Conservation (phyloP, 352 stramenopile species). For the Pythium rishiriense region DNA sequence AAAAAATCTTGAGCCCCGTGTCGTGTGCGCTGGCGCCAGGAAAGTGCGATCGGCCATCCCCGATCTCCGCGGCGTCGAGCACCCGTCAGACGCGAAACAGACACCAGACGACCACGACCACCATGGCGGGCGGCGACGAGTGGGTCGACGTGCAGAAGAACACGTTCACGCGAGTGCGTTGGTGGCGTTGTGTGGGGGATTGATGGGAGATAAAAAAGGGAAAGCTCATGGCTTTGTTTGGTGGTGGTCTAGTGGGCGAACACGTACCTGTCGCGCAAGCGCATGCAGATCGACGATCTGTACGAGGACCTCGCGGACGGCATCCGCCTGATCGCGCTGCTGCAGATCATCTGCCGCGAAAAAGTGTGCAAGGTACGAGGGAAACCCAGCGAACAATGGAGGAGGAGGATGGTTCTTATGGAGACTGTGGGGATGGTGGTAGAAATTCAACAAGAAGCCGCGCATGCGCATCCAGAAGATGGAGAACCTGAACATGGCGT, state of each 20-base stretch:
- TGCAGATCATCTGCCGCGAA: conserved; percentile 89
- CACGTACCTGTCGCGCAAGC: conserved; percentile 86
- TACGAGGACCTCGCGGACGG: conserved; percentile 89
- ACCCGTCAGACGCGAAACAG: not conserved
- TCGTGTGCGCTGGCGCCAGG: conserved; percentile 4
- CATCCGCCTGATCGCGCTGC: conserved; percentile 82
- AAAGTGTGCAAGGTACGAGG: conserved; percentile 78
- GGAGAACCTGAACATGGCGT: conserved; percentile 91
- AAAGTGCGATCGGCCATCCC: conserved; percentile 13
- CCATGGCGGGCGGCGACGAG: conserved; percentile 68
- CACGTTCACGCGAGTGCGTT: conserved; percentile 87
- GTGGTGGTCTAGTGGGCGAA: conserved; percentile 81
- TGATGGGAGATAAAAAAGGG: not conserved
- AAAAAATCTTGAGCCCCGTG: conserved; percentile 1
- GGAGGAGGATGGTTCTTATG: no score
- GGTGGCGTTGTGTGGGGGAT: not conserved
- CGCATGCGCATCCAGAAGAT: conserved; percentile 94
- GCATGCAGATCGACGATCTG: conserved; percentile 89
- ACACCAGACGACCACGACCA: conserved; percentile 12
- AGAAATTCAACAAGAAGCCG: conserved; percentile 93
- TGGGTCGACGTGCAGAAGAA: conserved; percentile 92
- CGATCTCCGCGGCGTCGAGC: no score
- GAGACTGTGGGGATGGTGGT: no score
- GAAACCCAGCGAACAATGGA: no score
- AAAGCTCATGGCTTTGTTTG: not conserved